A percentile compares a stretch with the other conserved stretches of the same genome.
Conservation (phyloP, 208 protist species). For the Leishmania aethiopica region DNA sequence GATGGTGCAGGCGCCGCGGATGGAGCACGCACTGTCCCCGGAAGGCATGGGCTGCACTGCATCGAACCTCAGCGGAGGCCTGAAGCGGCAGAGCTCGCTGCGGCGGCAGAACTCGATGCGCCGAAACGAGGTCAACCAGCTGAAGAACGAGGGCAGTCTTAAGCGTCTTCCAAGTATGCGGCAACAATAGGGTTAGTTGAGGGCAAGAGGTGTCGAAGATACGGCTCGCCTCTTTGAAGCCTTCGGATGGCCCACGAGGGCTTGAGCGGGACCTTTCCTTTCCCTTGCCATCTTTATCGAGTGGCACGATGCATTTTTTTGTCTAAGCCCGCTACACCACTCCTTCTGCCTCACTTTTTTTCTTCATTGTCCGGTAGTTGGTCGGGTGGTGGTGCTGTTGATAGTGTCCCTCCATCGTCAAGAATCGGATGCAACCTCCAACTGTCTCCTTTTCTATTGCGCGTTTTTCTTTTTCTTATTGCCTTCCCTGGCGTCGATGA, state of each 20-base stretch:
- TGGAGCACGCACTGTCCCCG: background rate
- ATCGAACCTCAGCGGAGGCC: conserved; percentile 34
- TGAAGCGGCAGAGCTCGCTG: conserved; percentile 44
- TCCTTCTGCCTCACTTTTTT: background rate
- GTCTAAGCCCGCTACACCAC: background rate
- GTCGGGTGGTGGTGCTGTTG: background rate
- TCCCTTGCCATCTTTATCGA: background rate
- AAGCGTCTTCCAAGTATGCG: conserved; percentile 53
- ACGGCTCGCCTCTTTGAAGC: background rate
- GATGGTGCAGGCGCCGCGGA: background rate
- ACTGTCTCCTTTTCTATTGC: background rate
- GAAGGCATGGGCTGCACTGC: conserved; percentile 11
- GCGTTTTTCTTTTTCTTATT: background rate
- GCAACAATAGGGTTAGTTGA: conserved; percentile 12
- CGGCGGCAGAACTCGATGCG: conserved; percentile 55
- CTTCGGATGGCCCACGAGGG: background rate
- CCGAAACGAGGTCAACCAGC: conserved; percentile 49
- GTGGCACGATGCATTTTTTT: background rate
- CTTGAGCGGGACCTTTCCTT: background rate
- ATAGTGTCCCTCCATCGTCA: conserved; percentile 7
- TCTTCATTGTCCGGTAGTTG: background rate
- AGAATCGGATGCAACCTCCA: background rate
- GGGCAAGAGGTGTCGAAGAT: background rate
- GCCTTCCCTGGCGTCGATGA: background rate
- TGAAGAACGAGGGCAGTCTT: conserved; percentile 44